Evolutionary conservation across 257 asterid genomes (phyloP).

Genomic region (Solanum microdontum): DNA sequence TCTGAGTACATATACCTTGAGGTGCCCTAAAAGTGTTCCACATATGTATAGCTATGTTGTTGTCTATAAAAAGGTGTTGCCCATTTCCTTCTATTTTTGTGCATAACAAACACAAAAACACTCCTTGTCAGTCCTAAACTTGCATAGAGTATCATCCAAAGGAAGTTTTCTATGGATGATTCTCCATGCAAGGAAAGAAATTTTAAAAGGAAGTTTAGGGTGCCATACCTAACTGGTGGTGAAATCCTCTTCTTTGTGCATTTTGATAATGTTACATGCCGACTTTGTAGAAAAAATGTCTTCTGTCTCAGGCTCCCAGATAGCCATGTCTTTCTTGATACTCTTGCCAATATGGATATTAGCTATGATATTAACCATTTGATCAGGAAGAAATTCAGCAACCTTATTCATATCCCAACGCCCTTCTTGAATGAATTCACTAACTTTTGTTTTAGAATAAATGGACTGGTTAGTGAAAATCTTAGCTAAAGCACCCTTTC

Average conservation of each 20-base stretch:
- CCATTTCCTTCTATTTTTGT: no score
- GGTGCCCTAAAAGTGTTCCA: no score
- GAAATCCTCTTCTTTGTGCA: no score
- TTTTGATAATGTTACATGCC: not conserved
- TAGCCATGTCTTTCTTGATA: not conserved
- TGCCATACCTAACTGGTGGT: not conserved
- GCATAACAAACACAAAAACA: not conserved
- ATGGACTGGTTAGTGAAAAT: no score
- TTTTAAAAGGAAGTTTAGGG: not conserved
- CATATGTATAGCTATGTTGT: no score
- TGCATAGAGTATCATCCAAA: not conserved
- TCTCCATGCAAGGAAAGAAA: not conserved
- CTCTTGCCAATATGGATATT: not conserved
- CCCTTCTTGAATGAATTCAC: not conserved
- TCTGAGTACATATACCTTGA: no score
- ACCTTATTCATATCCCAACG: no score
- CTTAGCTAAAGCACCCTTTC: no score
- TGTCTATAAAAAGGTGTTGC: no score
- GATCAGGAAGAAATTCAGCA: not conserved
- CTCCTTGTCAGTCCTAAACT: not conserved
- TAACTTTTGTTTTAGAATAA: not conserved
- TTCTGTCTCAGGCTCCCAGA: not conserved
- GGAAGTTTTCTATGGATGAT: not conserved
- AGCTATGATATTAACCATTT: no score
- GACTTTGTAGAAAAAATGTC: not conserved